phyloP scores from a whole-genome alignment of 1,284 basidiomycete genomes.

The Cryptococcus hybrid region DNA sequence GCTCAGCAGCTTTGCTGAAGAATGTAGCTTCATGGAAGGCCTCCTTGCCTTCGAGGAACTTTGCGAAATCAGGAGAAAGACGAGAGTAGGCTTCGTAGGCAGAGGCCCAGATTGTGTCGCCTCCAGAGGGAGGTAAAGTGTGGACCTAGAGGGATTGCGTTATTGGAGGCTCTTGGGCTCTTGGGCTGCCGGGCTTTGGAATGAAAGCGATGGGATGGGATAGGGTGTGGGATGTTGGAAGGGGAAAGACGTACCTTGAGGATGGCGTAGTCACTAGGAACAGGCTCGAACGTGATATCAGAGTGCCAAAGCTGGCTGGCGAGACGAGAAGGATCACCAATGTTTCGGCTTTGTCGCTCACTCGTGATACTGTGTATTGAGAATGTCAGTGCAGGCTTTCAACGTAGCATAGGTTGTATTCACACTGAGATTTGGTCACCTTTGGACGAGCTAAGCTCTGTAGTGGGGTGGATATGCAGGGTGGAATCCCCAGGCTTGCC shows the following conservation, averaged over 20 bases:
- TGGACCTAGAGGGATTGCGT: constrained; percentile 21
- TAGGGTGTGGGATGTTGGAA: background rate
- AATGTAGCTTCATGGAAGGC: constrained; percentile 60
- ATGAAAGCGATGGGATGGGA: background rate
- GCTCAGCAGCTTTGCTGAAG: constrained; percentile 55
- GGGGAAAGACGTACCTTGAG: constrained; percentile 53
- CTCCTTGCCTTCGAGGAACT: constrained; percentile 61
- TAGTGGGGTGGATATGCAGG: constrained; percentile 31
- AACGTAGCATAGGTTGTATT: constrained; percentile 8
- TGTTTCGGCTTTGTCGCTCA: background rate
- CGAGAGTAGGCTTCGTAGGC: constrained; percentile 59
- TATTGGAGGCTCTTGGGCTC: too few species aligned
- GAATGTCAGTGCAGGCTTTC: background rate
- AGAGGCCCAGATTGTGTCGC: constrained; percentile 53
- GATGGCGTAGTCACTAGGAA: constrained; percentile 65
- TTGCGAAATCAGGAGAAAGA: constrained; percentile 59
- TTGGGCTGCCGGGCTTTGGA: too few species aligned
- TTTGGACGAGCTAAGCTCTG: constrained; percentile 21
- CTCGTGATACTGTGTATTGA: background rate
- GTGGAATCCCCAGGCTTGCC: constrained; percentile 55
- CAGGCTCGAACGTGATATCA: constrained; percentile 61
- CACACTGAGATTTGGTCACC: constrained; percentile 33
- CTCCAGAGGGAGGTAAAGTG: constrained; percentile 56
- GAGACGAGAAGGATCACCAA: background rate
- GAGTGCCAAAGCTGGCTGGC: constrained; percentile 19